A percentile compares a stretch with the other conserved stretches of the same genome.
These are phyloP conservation scores for Spergularia marina DNA, from an alignment of 148 eudicot species.

Conservation along the genomic window DNA sequence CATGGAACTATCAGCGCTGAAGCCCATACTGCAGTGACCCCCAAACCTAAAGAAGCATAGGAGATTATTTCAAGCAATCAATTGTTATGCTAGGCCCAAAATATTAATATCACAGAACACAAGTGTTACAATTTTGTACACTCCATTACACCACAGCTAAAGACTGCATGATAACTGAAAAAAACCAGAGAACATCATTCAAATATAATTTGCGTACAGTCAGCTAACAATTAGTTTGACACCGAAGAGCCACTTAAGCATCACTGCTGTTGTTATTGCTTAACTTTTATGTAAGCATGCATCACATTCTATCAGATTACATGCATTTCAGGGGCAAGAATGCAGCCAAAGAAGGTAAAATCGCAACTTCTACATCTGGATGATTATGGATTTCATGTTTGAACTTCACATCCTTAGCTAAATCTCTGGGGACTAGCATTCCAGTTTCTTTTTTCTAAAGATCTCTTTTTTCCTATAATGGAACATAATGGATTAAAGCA, in stretches of 20 bases:
- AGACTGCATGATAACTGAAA: background rate
- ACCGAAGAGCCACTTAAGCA: background rate
- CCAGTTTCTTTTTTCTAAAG: background rate
- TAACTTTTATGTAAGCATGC: background rate
- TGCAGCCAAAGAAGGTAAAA: background rate
- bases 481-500: no score
- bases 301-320: background rate
- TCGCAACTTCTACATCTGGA: background rate
- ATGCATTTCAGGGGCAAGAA: background rate
- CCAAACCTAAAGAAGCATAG: conserved; percentile 25
- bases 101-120: background rate
- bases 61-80: background rate
- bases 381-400: background rate
- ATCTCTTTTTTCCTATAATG: background rate
- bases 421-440: background rate
- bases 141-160: background rate
- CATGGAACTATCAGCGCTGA: conserved; percentile 42
- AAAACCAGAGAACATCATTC: background rate
- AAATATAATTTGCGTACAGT: background rate
- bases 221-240: background rate
- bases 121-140: background rate
- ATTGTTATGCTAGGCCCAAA: background rate
- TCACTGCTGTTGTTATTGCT: no score
- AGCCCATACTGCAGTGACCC: conserved; percentile 36
- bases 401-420: background rate